Evolutionary conservation across 345 rosid genomes (phyloP), one percentile per base, ranked within the genome.

Genomic region (Euphorbia pulcherrima): DNA sequence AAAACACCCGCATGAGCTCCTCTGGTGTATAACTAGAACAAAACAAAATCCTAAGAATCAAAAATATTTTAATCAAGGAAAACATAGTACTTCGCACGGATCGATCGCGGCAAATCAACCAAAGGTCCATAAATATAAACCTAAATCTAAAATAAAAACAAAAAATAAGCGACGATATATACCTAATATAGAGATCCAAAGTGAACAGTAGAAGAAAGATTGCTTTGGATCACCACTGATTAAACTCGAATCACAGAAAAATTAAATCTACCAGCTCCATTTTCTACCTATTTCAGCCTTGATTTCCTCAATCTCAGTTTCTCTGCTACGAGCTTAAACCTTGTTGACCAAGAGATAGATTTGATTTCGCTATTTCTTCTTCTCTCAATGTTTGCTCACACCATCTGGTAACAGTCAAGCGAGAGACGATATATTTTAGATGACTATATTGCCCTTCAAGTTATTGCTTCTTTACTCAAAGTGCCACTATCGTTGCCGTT

Each of bases 211-310:
- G 3, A 23, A 44, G 10, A 13, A 14, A 11, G 51, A 44, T 24
- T 41, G 53, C n/a, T 13, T n/a, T 37, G 17, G 26, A 62, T 13
- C 52, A 14, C 30, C 50, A 4, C 30, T 1, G 50, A 37, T 24
- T 39, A 62, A 8, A 41, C 33, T 40, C n/a, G 23, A 41, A 62
- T 33, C 44, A 59, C 14, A 59, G 24, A 24, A 59, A 33, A 8
- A 41, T 44, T 9, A 63, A 63, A 41, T 63, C 53, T 16, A 63
- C 54, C 51, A 23, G 13, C 53, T 63, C 67, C 37, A 63, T 40
- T 62, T 62, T 13, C 52, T 39, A 5, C 8, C 65, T 4, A 1
- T 37, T 39, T n/a, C 18, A 1, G 18, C 14, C 5, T 14, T 17
- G 54, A 41, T 68, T 59, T 62, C n/a, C 24, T 30, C 44, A 53